Evolutionary conservation across 2,329 filamentous ascomycete species (phyloP).

Genomic region (Fusarium xyrophilum): DNA sequence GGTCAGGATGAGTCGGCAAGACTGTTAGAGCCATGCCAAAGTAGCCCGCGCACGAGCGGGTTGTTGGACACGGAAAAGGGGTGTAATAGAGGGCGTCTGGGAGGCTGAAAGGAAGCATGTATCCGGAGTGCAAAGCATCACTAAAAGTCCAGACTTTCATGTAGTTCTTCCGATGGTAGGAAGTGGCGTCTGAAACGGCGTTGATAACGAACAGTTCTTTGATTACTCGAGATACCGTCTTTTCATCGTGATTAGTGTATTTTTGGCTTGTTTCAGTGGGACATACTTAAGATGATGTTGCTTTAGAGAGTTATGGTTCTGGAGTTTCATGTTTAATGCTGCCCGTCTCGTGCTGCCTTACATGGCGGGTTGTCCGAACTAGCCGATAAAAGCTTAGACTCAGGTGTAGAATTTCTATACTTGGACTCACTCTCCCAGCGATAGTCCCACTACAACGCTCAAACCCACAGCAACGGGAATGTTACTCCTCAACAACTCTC

Average conservation of each 20-base stretch:
- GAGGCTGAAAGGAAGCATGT: slow-evolving; percentile 33
- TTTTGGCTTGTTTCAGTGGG: neutral
- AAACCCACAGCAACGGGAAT: slow-evolving; percentile 13
- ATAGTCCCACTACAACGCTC: neutral
- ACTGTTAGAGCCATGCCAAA: slow-evolving; percentile 27
- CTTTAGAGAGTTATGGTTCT: neutral
- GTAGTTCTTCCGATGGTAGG: slow-evolving; percentile 41
- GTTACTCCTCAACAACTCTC: neutral
- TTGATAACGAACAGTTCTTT: slow-evolving; percentile 40
- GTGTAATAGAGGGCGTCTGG: slow-evolving; percentile 40
- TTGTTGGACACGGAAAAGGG: slow-evolving; percentile 37
- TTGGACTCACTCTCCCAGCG: slow-evolving; percentile 7
- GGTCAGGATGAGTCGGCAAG: slow-evolving; percentile 27
- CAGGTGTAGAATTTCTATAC: slow-evolving; percentile 16
- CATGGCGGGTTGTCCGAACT: slow-evolving; percentile 10
- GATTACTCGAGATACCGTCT: slow-evolving; percentile 7
- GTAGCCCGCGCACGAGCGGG: slow-evolving; percentile 23
- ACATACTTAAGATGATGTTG: neutral
- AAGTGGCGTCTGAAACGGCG: slow-evolving; percentile 41
- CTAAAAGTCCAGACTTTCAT: slow-evolving; percentile 42
- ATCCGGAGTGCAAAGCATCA: slow-evolving; percentile 37
- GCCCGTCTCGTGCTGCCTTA: neutral
- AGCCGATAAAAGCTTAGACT: slow-evolving; percentile 37
- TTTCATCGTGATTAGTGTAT: neutral
- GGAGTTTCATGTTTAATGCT: neutral